Evolutionary conservation across 208 protist genomes (phyloP).

Genomic region (Acanthamoeba lenticulata): DNA sequence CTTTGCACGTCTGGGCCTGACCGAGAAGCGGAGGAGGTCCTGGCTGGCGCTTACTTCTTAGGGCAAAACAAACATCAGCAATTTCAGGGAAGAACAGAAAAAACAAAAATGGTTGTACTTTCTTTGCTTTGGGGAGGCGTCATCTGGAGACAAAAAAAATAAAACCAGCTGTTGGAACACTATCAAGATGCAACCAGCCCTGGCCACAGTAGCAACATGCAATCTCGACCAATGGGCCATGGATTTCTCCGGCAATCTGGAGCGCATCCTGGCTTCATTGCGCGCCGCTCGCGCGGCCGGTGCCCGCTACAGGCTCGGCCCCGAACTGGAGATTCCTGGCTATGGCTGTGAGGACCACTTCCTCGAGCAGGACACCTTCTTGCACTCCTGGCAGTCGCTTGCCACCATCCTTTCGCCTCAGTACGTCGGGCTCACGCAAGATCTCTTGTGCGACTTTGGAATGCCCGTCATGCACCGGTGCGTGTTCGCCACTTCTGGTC

Average conservation of each 20-base stretch:
- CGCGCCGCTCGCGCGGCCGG: slow-evolving; percentile 79
- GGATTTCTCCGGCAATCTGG: slow-evolving; percentile 89
- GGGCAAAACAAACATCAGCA: too few species aligned
- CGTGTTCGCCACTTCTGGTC: background rate
- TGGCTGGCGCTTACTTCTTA: too few species aligned
- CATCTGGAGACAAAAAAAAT: too few species aligned
- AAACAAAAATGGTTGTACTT: background rate
- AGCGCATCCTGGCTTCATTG: slow-evolving; percentile 84
- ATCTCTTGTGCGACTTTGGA: slow-evolving; percentile 88
- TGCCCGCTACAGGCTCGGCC: slow-evolving; percentile 23
- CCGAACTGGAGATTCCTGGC: slow-evolving; percentile 80
- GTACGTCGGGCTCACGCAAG: slow-evolving; percentile 75
- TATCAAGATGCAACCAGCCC: background rate
- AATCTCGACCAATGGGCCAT: slow-evolving; percentile 91
- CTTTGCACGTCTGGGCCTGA: too few species aligned
- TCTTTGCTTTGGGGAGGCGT: too few species aligned
- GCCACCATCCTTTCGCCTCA: slow-evolving; percentile 7
- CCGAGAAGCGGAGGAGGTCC: too few species aligned
- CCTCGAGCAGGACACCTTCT: slow-evolving; percentile 87
- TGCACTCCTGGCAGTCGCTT: slow-evolving; percentile 83
- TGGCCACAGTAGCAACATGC: slow-evolving; percentile 87
- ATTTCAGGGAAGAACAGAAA: too few species aligned
- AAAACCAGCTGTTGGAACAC: too few species aligned
- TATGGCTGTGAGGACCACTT: slow-evolving; percentile 93
- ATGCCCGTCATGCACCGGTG: slow-evolving; percentile 82